Percentiles rank a stretch among this genome's conserved stretches.
Evolutionary conservation across 1,284 basidiomycete species (phyloP).

Genomic region (Microstroma glucosiphilum): DNA sequence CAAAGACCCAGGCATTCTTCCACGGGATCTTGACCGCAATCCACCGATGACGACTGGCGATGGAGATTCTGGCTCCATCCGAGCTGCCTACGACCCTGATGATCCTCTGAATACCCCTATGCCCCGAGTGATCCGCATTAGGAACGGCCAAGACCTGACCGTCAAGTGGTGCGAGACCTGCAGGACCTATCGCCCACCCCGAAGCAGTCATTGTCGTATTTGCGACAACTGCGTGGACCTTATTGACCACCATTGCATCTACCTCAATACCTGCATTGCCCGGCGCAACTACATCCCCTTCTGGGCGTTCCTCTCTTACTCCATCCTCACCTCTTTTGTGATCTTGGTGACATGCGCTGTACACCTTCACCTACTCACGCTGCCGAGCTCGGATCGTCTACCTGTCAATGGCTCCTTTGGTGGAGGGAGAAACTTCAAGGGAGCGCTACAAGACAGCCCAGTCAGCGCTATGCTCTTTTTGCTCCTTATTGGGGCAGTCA

Average conservation of each 20-base stretch:
- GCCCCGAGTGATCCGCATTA: constrained; percentile 19
- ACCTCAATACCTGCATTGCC: constrained; percentile 50
- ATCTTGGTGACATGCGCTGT: constrained; percentile 22
- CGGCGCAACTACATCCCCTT: constrained; percentile 48
- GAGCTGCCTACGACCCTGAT: constrained; percentile 21
- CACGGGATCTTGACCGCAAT: constrained; percentile 41
- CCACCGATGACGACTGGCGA: constrained; percentile 16
- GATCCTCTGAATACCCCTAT: constrained; percentile 20
- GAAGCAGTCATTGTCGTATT: constrained; percentile 46
- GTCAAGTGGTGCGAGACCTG: constrained; percentile 50
- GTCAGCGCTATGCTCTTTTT: constrained; percentile 39
- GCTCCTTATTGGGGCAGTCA: constrained; percentile 23
- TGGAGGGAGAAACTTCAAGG: constrained; percentile 19
- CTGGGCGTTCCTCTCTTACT: constrained; percentile 35
- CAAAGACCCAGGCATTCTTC: constrained; percentile 47
- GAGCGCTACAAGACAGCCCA: constrained; percentile 30
- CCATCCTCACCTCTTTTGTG: constrained; percentile 19
- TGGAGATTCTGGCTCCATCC: constrained; percentile 4
- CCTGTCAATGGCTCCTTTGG: constrained; percentile 21
- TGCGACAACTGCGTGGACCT: constrained; percentile 51
- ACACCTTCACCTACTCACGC: constrained; percentile 26
- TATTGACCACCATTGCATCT: constrained; percentile 51
- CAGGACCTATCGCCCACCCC: constrained; percentile 43
- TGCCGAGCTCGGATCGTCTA: constrained; percentile 9
- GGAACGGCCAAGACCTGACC: constrained; percentile 20